A percentile compares a stretch with the other conserved stretches of the same genome.
Evolutionary conservation across 352 stramenopile genomes (phyloP).

Genomic region (Globisporangium nagaii): DNA sequence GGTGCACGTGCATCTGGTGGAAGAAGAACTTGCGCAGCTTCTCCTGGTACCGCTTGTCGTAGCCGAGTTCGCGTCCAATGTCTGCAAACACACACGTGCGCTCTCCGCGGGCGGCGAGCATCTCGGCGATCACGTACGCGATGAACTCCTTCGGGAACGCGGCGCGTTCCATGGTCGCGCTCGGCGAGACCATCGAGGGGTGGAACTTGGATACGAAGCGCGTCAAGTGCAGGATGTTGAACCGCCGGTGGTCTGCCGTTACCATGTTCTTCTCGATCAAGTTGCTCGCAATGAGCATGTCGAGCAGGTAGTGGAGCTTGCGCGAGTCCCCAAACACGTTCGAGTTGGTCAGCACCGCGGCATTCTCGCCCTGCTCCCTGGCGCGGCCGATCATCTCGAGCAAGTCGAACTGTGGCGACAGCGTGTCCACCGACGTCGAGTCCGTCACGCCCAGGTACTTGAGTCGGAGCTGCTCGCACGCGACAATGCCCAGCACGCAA

Average conservation of each 20-base stretch:
- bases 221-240: slow-evolving; percentile 78
- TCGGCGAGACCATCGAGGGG: slow-evolving; percentile 59
- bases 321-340: slow-evolving; percentile 61
- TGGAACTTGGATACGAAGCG: slow-evolving; percentile 62
- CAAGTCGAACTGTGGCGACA: slow-evolving; percentile 68
- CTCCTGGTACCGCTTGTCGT: slow-evolving; percentile 72
- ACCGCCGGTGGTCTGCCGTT: slow-evolving; percentile 52
- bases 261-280: slow-evolving; percentile 79
- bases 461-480: slow-evolving; percentile 55
- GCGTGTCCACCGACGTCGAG: slow-evolving; percentile 42
- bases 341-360: slow-evolving; percentile 44
- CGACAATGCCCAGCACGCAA: slow-evolving; percentile 67
- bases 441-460: slow-evolving; percentile 66
- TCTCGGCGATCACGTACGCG: slow-evolving; percentile 51
- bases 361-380: slow-evolving; percentile 53
- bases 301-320: slow-evolving; percentile 79
- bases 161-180: slow-evolving; percentile 43
- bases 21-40: slow-evolving; percentile 82
- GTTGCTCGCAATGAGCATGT: slow-evolving; percentile 57
- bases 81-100: slow-evolving; percentile 79
- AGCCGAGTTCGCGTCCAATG: slow-evolving; percentile 75
- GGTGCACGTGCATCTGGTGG: slow-evolving; percentile 54
- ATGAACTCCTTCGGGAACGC: slow-evolving; percentile 59
- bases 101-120: slow-evolving; percentile 59
- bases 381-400: slow-evolving; percentile 72